Base-by-base conservation (phyloP, 306 rosid species). In the Quercus wislizeni region DNA sequence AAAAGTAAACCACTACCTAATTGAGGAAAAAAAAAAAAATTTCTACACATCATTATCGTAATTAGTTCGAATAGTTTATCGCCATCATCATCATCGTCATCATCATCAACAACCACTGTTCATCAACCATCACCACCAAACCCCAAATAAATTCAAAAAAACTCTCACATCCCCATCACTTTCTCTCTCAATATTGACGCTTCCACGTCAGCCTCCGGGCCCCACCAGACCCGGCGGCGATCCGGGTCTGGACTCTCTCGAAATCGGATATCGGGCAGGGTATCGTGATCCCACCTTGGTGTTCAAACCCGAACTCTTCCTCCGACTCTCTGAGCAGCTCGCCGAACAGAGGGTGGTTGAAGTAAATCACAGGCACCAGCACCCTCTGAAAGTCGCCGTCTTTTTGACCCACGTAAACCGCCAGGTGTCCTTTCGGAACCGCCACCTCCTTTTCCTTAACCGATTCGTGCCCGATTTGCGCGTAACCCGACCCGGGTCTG, bases 361-460 rank as follows among this genome's bases (percentile, higher is more conserved):
- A 93, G 85, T 93, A 95, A 8, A 95, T 83, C 80, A 93, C 97
- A 3, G 99, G 99, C 67, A 95, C 94, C 82, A 93, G n/a, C 3
- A 91, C 97, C 0, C 99, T 85, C 56, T 74, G 91, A 69, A 84
- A 90, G 74, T 88, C 97, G 12, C 91, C 94, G 84, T 89, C 96
- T 20, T 88, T 84, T 79, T 91, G 91, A 1, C 94, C 98, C 51
- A 95, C 96, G 80, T 95, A 95, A 0, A 95, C 97, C 4, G 98
- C 99, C 84, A 90, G 74, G 71, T 93, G 89, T 1, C 99, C 99
- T 77, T 91, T 95, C 1, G 99, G 99, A 11, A 93, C 96, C 14
- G 86, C 28, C 20, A 54, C 28, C 1, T 76, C n/a, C 64, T 63
- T 74, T 46, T 20, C 68, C 1, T 71, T 72, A 33, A 55, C 59